These are phyloP conservation scores for Microdochium paspali DNA, from an alignment of 2,329 filamentous ascomycete genomes.

Conservation along the genomic window DNA sequence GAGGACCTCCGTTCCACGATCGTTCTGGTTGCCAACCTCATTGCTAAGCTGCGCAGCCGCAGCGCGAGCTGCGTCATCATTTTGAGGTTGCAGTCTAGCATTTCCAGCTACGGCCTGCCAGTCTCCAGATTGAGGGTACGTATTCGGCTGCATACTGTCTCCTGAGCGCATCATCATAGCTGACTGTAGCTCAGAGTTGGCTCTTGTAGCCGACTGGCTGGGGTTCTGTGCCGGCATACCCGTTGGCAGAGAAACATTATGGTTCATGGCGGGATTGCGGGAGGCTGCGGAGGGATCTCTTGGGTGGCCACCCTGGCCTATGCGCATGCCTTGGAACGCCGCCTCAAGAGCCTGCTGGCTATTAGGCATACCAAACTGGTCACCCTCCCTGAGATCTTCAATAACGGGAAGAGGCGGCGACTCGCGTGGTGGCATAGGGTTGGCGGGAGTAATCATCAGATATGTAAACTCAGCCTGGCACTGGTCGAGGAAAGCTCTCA, in stretches of 20 bases:
- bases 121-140: not conserved
- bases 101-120: not conserved
- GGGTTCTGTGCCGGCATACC: constrained; percentile 7
- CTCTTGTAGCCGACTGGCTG: constrained; percentile 16
- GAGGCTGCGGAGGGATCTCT: constrained; percentile 35
- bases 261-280: not conserved
- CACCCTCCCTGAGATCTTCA: constrained; percentile 49
- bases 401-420: constrained; percentile 48
- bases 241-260: not conserved
- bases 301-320: constrained; percentile 44
- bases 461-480: constrained; percentile 59
- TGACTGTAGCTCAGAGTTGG: constrained; percentile 9
- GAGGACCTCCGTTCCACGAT: not conserved
- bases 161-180: constrained; percentile 13
- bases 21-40: not conserved
- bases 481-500: constrained; percentile 54
- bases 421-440: constrained; percentile 55
- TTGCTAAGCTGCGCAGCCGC: not conserved
- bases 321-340: constrained; percentile 19
- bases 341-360: constrained; percentile 30
- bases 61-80: not conserved
- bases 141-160: not conserved
- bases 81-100: not conserved
- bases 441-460: constrained; percentile 57
- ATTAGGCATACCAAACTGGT: constrained; percentile 33